A percentile compares a stretch with the other conserved stretches of the same genome.
Evolutionary conservation across 495 filamentous ascomycete genomes (phyloP).

Genomic region (Hyaloscypha finlandica): DNA sequence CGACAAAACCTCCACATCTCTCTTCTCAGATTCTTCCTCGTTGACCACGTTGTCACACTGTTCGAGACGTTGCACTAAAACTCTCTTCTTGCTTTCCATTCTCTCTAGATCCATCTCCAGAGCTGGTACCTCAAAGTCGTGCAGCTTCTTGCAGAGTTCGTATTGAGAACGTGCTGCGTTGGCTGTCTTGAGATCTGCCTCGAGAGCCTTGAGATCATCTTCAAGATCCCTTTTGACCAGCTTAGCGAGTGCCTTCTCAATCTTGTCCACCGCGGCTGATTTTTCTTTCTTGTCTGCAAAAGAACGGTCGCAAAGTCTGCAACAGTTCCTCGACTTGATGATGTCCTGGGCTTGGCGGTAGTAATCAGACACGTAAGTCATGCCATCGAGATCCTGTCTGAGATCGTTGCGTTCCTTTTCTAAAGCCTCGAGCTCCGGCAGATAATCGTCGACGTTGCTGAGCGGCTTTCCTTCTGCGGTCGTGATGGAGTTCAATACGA

Average conservation of each 20-base stretch:
- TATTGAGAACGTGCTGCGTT: constrained; percentile 64
- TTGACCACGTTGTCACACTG: constrained; percentile 69
- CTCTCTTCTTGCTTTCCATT: constrained; percentile 54
- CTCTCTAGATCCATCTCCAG: constrained; percentile 62
- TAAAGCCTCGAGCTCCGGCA: constrained; percentile 41
- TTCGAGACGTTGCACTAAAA: constrained; percentile 67
- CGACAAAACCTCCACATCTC: constrained; percentile 72
- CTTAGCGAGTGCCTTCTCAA: constrained; percentile 60
- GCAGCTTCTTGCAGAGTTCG: constrained; percentile 71
- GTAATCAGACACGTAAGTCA: constrained; percentile 61
- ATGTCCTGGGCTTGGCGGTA: constrained; percentile 60
- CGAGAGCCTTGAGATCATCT: constrained; percentile 50
- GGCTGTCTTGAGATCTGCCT: constrained; percentile 57
- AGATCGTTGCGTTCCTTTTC: constrained; percentile 62
- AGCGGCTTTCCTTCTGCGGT: constrained; percentile 29
- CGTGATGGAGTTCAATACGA: constrained; percentile 44
- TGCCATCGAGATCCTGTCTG: constrained; percentile 64
- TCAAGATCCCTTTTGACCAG: constrained; percentile 53
- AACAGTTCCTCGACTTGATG: constrained; percentile 63
- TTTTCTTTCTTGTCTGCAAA: constrained; percentile 63
- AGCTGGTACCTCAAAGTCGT: constrained; percentile 68
- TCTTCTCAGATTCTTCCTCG: constrained; percentile 62
- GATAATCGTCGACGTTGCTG: constrained; percentile 43
- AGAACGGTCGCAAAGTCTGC: constrained; percentile 66
- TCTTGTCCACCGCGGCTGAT: constrained; percentile 58